Base-by-base conservation (phyloP, 495 filamentous ascomycete genomes). In the Aspergillus cavernicola region DNA sequence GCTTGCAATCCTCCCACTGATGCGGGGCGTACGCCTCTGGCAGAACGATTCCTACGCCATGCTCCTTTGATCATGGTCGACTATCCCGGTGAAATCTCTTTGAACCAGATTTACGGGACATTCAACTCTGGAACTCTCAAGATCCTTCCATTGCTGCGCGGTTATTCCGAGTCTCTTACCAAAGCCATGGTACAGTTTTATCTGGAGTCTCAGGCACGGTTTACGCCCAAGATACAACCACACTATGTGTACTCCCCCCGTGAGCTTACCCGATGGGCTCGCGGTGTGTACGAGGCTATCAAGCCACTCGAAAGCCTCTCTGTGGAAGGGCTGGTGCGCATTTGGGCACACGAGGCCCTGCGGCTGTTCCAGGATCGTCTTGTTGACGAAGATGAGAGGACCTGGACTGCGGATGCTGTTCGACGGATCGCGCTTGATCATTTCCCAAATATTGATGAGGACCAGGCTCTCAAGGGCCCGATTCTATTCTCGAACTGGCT, bases 1-100 rank as follows among this genome's bases (percentile, higher is more conserved):
- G 93, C 93, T 63, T 99, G 93, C 71, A 99, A 99, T 71, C 93
- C 93, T 60, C 93, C 93, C n/a, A 97, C 95, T 3, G 93, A 99
- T 72, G 92, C 90, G 59, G 93, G 93, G 20, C 89, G 93, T 80
- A 96, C 92, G 2, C 85, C 93, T 3, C 86, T 99, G 82, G 93
- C 89, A 12, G 82, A 89, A 35, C 78, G 93, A 61, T 99, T 97
- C 80, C 77, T 99, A 58, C 82, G 95, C 33, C 93, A 99, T 71
- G 87, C 93, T 28, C 93, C 93, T 11, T 80, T 99, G 35, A 87
- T 99, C 64, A 99, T 99, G 93, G 93, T 99, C 32, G 93, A 97
- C 63, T 99, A 99, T 66, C 93, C 93, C 52, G 93, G 95, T 60
- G 91, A 99, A 70, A 73, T 88, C 33, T 99, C 93, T 6, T 80